Percentiles rank a stretch among this genome's conserved stretches.
These are phyloP conservation scores for Euphorbia lathyris DNA, from an alignment of 345 rosid species.

Conservation along the genomic window DNA sequence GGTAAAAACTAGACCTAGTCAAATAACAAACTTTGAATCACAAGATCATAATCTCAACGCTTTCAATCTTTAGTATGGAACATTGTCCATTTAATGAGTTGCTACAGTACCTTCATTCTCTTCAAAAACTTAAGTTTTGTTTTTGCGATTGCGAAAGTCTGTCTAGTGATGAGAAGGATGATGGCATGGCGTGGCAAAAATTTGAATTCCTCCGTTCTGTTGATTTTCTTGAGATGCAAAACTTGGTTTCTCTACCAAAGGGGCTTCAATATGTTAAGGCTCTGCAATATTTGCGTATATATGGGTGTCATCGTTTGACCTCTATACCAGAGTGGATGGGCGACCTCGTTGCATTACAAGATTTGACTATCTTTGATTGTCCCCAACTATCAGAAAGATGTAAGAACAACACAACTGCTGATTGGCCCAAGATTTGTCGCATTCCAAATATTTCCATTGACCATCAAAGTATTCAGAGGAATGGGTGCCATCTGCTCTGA, in stretches of 20 bases:
- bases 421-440: neutral
- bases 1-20: no score
- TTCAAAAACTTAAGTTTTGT: neutral
- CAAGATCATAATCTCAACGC: no score
- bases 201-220: constrained; percentile 7
- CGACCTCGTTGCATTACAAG: neutral
- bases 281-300: neutral
- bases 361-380: neutral
- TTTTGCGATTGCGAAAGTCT: neutral
- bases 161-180: neutral
- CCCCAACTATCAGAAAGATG: neutral
- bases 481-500: neutral
- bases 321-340: constrained; percentile 9
- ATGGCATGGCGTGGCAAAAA: constrained; percentile 2
- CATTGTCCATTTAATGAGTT: neutral
- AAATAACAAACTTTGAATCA: no score
- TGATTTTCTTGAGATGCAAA: neutral
- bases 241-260: constrained; percentile 12
- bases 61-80: neutral
- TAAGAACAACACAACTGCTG: neutral
- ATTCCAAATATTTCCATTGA: neutral
- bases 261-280: constrained; percentile 7
- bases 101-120: constrained; percentile 11
- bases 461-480: neutral
- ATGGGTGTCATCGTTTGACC: neutral